Evolutionary conservation across 345 rosid genomes (phyloP).

Genomic region (Rhizophora apiculata): DNA sequence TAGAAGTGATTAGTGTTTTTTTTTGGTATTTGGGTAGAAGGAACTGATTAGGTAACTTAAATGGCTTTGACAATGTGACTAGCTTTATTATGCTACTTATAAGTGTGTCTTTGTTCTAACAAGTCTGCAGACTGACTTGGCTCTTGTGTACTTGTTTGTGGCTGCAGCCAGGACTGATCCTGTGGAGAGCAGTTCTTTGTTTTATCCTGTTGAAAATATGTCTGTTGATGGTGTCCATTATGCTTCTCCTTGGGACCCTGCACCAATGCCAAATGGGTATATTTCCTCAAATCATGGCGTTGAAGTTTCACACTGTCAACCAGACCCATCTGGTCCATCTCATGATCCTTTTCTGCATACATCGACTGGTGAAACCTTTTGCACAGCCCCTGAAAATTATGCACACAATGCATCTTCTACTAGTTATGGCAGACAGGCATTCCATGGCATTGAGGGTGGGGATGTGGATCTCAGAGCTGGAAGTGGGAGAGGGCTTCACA

Average conservation of each 20-base stretch:
- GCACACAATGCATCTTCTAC: slow-evolving; percentile 58
- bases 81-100: slow-evolving; percentile 8
- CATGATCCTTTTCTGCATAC: slow-evolving; percentile 47
- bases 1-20: neutral
- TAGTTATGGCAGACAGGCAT: slow-evolving; percentile 46
- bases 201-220: slow-evolving; percentile 52
- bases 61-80: neutral
- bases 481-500: slow-evolving; percentile 58
- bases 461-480: slow-evolving; percentile 52
- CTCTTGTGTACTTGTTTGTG: slow-evolving; percentile 9
- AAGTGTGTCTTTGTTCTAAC: neutral
- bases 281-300: slow-evolving; percentile 39
- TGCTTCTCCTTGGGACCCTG: slow-evolving; percentile 59
- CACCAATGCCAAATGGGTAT: slow-evolving; percentile 55
- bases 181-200: slow-evolving; percentile 46
- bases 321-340: slow-evolving; percentile 48
- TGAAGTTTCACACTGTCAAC: slow-evolving; percentile 53
- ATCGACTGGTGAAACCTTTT: slow-evolving; percentile 40
- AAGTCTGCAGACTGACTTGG: slow-evolving; percentile 7
- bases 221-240: slow-evolving; percentile 45
- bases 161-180: slow-evolving; percentile 48
- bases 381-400: slow-evolving; percentile 47
- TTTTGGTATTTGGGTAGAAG: too few species aligned
- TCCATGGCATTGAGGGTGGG: slow-evolving; percentile 47
- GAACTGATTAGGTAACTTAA: neutral